Evolutionary conservation across 306 rosid genomes (phyloP).

Genomic region (Lagenaria siceraria): DNA sequence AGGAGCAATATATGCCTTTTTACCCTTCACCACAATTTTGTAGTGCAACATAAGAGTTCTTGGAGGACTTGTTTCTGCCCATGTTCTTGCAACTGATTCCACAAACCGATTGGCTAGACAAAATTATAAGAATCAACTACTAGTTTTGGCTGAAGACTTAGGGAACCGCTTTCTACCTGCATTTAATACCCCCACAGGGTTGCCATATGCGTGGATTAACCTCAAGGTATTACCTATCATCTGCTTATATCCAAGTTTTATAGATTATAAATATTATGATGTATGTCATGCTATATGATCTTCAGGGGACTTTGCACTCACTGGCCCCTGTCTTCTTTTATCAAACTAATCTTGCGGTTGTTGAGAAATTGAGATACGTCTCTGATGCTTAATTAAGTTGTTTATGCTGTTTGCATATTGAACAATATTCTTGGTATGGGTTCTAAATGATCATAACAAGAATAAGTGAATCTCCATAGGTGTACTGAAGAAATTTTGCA

Average conservation of each 20-base stretch:
- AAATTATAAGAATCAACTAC: constrained; percentile 58
- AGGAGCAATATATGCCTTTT: constrained; percentile 7
- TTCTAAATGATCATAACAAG: background rate
- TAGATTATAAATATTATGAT: background rate
- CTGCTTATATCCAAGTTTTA: background rate
- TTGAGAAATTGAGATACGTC: background rate
- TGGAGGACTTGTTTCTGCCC: constrained; percentile 97
- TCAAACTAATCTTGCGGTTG: background rate
- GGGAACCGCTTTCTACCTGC: constrained; percentile 84
- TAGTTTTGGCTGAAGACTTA: constrained; percentile 74
- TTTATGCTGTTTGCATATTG: background rate
- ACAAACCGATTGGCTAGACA: constrained; percentile 46
- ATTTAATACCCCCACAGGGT: constrained; percentile 79
- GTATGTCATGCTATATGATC: background rate
- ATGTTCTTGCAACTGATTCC: constrained; percentile 87
- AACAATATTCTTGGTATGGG: background rate
- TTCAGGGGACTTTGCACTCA: background rate
- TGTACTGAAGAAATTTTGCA: background rate
- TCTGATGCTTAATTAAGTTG: background rate
- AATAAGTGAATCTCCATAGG: background rate
- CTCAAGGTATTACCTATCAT: constrained; percentile 44
- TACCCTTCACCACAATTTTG: constrained; percentile 31
- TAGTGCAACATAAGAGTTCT: constrained; percentile 98
- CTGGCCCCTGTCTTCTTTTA: background rate
- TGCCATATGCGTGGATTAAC: constrained; percentile 97